Conservation (phyloP, 2,329 filamentous ascomycete species). For the Biscogniauxia mediterranea region DNA sequence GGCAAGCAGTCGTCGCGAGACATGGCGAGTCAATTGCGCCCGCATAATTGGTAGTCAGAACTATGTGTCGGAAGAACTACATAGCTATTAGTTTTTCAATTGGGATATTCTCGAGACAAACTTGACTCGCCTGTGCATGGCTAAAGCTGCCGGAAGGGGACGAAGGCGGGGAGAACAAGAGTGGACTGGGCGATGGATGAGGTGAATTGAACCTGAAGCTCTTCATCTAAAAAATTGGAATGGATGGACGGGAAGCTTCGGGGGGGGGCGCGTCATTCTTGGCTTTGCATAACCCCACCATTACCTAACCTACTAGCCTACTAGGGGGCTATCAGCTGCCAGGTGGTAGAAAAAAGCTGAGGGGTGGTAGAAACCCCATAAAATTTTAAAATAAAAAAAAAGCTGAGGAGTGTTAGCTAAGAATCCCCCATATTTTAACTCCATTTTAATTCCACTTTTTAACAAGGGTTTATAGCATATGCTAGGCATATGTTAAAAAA, state of each 20-base stretch:
- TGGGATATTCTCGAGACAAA: constrained; percentile 1
- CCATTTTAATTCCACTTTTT: too few species aligned
- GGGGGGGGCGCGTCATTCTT: constrained; percentile 15
- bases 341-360: too few species aligned
- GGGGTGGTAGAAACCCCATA: too few species aligned
- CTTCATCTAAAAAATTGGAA: not conserved
- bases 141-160: constrained; percentile 15
- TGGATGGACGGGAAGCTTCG: constrained; percentile 9
- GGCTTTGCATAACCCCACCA: not conserved
- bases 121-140: constrained; percentile 31
- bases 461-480: too few species aligned
- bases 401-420: too few species aligned
- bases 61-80: constrained; percentile 28
- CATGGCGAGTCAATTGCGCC: constrained; percentile 37
- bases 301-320: not conserved
- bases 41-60: constrained; percentile 32
- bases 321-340: too few species aligned
- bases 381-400: too few species aligned
- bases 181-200: not conserved
- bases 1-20: constrained; percentile 38
- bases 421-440: too few species aligned
- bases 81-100: constrained; percentile 23
- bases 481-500: too few species aligned
- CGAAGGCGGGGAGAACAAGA: constrained; percentile 3
- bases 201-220: not conserved